A percentile compares a stretch with the other conserved stretches of the same genome.
Conservation (phyloP, 192 early-diverging fungal genomes). For the Podila verticillata region DNA sequence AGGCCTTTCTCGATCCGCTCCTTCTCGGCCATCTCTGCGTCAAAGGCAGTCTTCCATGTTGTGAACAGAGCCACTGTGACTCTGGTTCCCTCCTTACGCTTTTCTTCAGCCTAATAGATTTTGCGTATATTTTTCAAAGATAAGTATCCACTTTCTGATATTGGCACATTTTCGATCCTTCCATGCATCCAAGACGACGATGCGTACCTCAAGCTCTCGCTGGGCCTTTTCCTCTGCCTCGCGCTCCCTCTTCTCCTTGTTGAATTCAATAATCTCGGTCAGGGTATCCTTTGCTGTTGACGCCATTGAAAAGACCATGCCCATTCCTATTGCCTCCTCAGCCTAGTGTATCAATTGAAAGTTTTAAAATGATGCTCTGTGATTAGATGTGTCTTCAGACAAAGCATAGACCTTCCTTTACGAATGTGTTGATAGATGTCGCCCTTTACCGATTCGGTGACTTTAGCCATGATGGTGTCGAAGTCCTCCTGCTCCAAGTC, state of each 20-base stretch:
- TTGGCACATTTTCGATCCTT: too few species aligned
- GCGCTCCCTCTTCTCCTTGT: constrained; percentile 59
- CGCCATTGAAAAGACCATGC: constrained; percentile 89
- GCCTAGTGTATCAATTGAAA: constrained; percentile 44
- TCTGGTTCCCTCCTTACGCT: constrained; percentile 81
- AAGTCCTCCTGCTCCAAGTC: constrained; percentile 50
- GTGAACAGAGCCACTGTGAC: constrained; percentile 83
- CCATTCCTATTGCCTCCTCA: constrained; percentile 88
- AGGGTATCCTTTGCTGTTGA: constrained; percentile 78
- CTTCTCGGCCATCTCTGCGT: constrained; percentile 73
- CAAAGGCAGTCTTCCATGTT: constrained; percentile 83
- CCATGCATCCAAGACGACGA: background rate
- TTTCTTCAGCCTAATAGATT: constrained; percentile 68
- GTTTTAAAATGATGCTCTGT: background rate
- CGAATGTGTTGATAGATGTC: background rate
- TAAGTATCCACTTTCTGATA: too few species aligned
- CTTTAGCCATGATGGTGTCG: constrained; percentile 48
- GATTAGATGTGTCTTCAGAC: background rate
- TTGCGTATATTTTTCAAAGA: background rate
- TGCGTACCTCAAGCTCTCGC: constrained; percentile 68
- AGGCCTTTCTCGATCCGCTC: constrained; percentile 52
- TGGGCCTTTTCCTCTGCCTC: constrained; percentile 60
- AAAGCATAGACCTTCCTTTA: background rate
- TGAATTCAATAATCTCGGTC: constrained; percentile 66
- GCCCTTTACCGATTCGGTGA: constrained; percentile 36